Percentiles rank a stretch among this genome's conserved stretches.
phyloP scores from a whole-genome alignment of 345 rosid genomes.

The Melaleuca alternifolia region DNA sequence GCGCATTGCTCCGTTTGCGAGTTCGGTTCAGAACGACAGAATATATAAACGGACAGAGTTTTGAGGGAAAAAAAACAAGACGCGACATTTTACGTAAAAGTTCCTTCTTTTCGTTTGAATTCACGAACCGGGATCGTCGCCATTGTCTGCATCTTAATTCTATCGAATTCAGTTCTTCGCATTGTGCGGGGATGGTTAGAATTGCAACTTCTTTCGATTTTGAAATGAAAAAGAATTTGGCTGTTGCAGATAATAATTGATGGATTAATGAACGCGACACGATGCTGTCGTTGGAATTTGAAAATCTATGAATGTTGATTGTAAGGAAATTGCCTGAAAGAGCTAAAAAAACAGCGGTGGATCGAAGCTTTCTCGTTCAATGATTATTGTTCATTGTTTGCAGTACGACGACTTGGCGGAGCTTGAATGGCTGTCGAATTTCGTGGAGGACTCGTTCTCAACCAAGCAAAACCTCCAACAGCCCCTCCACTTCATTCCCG shows the following conservation, averaged over 20 bases:
- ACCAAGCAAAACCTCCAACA: constrained; percentile 32
- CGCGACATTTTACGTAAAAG: background rate
- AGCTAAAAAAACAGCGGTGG: background rate
- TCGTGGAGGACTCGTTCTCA: constrained; percentile 67
- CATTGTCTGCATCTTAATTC: background rate
- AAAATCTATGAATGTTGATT: background rate
- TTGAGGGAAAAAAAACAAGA: background rate
- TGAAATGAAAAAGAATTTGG: background rate
- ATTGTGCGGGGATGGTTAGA: background rate
- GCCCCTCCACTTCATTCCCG: constrained; percentile 21
- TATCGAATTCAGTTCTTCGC: rapidly evolving
- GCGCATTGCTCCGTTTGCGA: background rate
- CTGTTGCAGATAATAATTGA: background rate
- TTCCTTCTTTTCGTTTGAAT: background rate
- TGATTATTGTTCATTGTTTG: background rate
- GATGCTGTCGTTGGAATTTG: background rate
- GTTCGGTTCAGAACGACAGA: background rate
- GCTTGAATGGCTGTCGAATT: constrained; percentile 77
- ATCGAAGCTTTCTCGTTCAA: background rate
- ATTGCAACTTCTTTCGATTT: background rate
- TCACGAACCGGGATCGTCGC: background rate
- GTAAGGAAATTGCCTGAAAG: background rate
- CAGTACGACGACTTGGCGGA: constrained; percentile 69
- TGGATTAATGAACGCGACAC: background rate
- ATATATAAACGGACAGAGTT: background rate